Conservation (phyloP, 106 monocot species). For the Iris macrosiphon region DNA sequence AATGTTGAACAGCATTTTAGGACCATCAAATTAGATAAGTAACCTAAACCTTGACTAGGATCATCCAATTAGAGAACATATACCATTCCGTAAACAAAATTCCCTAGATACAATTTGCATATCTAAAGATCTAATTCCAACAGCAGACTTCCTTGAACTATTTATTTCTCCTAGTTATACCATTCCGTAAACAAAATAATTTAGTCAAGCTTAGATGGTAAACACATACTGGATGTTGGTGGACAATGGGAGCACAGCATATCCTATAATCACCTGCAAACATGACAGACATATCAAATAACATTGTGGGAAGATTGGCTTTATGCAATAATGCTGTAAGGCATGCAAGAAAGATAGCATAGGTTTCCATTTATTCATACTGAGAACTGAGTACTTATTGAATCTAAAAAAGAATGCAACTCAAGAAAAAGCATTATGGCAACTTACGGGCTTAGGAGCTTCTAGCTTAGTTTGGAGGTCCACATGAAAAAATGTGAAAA, state of each 20-base stretch:
- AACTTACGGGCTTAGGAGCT: slow-evolving; percentile 92
- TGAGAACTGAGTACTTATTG: neutral
- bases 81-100: too few species aligned
- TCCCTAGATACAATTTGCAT: too few species aligned
- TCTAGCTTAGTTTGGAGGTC: slow-evolving; percentile 96
- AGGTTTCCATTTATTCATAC: neutral
- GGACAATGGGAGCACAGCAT: slow-evolving; percentile 85
- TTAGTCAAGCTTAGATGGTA: neutral
- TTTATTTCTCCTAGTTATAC: too few species aligned
- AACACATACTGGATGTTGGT: slow-evolving; percentile 76
- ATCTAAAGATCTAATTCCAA: too few species aligned
- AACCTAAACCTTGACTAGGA: too few species aligned
- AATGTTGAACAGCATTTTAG: too few species aligned
- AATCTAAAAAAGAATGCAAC: neutral
- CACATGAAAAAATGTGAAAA: slow-evolving; percentile 88
- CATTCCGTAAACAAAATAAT: too few species aligned
- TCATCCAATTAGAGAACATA: too few species aligned
- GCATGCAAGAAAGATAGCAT: neutral
- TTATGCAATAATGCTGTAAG: neutral
- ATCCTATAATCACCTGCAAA: slow-evolving; percentile 87
- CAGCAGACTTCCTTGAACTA: too few species aligned
- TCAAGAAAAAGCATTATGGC: neutral
- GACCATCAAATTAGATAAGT: too few species aligned
- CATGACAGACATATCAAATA: slow-evolving; percentile 1
- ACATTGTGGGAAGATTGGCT: neutral